Base-by-base conservation (phyloP, 768 basidiomycete genomes). In the Suillus cothurnatus region DNA sequence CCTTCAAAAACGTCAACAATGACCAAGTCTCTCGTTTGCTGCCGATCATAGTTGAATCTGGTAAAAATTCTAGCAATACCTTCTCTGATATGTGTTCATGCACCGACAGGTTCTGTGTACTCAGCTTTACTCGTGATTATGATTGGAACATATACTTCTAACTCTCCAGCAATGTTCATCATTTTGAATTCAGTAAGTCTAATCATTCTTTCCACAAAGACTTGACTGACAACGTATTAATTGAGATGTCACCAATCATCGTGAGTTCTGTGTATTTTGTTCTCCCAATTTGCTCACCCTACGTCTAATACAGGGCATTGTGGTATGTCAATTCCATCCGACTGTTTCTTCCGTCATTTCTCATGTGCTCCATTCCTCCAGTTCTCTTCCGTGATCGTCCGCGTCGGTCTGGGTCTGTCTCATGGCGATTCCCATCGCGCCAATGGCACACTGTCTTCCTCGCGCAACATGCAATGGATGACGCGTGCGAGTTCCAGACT, bases 331-430 rank as follows among this genome's bases (percentile, higher is more conserved):
- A 28, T 43, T 50, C 49, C 32, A 21, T 43, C 34, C 9, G 14
- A 38, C n/a, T 39, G n/a, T 55, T 63, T 36, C 23, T 50, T 14
- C 28, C 17, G 26, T 15, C 56, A 14, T 41, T 61, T 61, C 36
- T 52, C 28, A 53, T 45, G 14, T 38, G 21, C 41, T 61, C 60
- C 62, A 8, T 64, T 56, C n/a, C 50, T 34, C 38, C 61, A 61
- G 43, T 74, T 73, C 60, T 73, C 74, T 47, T 70, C 67, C 45
- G 71, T 74, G 8, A 73, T 74, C 57, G 68, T 73, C 36, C 74
- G 72, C 34, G 67, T 73, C n/a, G 71, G 69, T 36, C 34, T 68
- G 8, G 71, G 71, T 34, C 45, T 72, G 36, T 71, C 66, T 38
- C 67, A 70, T n/a, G 71, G 69, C 21, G 71, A 66, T 45, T n/a